Conservation (phyloP, 768 basidiomycete genomes). For the Amanita polypyramis region DNA sequence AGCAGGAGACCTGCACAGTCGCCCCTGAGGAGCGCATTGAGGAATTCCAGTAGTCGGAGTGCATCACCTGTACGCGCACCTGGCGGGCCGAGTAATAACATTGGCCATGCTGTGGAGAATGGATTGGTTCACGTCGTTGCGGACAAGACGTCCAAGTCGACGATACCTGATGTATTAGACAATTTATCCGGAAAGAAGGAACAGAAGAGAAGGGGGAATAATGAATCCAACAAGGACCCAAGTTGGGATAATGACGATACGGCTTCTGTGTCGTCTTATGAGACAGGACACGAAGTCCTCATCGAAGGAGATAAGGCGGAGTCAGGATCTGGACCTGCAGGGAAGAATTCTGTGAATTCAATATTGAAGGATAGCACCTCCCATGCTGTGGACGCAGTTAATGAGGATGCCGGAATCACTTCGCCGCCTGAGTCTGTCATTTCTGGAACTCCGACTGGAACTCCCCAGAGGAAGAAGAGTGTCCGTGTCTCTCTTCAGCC, state of each 20-base stretch:
- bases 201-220: constrained; percentile 7
- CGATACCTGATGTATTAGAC: background rate
- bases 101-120: background rate
- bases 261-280: constrained; percentile 52
- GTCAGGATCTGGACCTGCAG: constrained; percentile 3
- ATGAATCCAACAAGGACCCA: constrained; percentile 4
- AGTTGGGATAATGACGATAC: constrained; percentile 21
- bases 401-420: background rate
- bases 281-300: constrained; percentile 50
- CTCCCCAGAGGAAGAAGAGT: constrained; percentile 45
- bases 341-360: too few species aligned
- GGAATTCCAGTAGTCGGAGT: constrained; percentile 33
- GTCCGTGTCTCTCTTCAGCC: constrained; percentile 72
- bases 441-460: constrained; percentile 9
- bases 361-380: constrained; percentile 1
- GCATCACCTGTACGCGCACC: constrained; percentile 32
- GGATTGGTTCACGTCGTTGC: background rate
- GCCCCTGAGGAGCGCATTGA: constrained; percentile 56
- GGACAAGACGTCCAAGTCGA: background rate
- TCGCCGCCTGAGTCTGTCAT: constrained; percentile 7
- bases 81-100: background rate
- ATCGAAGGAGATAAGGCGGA: constrained; percentile 24
- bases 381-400: constrained; percentile 2
- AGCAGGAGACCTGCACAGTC: constrained; percentile 23
- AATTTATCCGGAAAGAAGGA: constrained; percentile 12